A percentile compares a stretch with the other conserved stretches of the same genome.
Evolutionary conservation across 306 rosid species (phyloP).

Genomic region (Casuarina glauca): DNA sequence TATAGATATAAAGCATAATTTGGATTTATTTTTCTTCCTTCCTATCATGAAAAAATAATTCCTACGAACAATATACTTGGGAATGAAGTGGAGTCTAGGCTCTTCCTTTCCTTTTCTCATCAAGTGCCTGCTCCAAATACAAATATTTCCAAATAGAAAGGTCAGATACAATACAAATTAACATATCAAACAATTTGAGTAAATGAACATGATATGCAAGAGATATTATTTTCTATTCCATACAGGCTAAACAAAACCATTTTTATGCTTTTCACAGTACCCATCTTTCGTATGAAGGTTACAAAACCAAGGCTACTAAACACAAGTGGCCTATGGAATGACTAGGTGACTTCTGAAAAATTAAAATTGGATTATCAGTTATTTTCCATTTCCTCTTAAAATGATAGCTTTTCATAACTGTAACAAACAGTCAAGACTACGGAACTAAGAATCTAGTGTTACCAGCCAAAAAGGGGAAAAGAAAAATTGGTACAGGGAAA

Average conservation of each 20-base stretch:
- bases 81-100: slow-evolving; percentile 22
- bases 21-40: slow-evolving; percentile 12
- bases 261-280: background rate
- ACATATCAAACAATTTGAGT: background rate
- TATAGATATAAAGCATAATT: background rate
- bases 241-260: background rate
- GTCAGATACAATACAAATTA: background rate
- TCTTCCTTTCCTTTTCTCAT: slow-evolving; percentile 56
- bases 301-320: background rate
- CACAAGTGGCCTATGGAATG: background rate
- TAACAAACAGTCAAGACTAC: background rate
- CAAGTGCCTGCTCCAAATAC: slow-evolving; percentile 44
- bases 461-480: background rate
- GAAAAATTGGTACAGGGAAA: background rate
- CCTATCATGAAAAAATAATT: slow-evolving; percentile 34
- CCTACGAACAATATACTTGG: slow-evolving; percentile 20
- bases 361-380: background rate
- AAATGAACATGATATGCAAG: background rate
- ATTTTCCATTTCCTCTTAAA: background rate
- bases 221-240: background rate
- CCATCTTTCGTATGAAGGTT: background rate
- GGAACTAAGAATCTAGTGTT: background rate
- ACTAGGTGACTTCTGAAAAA: background rate
- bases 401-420: background rate
- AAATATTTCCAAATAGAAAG: background rate